Evolutionary conservation across 768 basidiomycete species (phyloP).

Genomic region (Multifurca ochricompacta): DNA sequence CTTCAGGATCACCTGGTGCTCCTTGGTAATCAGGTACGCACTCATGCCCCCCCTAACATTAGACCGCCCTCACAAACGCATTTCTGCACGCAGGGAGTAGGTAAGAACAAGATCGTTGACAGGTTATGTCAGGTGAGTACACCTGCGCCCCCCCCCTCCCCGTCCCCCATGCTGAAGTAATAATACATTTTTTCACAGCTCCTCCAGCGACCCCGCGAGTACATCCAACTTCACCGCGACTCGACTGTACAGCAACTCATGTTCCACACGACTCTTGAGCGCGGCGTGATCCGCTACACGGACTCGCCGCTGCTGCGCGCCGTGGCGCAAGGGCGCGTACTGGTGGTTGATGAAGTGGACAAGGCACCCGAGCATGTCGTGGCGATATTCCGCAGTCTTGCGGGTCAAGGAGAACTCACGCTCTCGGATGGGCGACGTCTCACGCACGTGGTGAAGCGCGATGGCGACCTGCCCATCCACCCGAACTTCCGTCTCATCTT

Average conservation of each 20-base stretch:
- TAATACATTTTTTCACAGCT: too few species aligned
- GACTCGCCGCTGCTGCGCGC: slow-evolving; percentile 63
- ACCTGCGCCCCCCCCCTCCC: too few species aligned
- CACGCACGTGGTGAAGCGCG: slow-evolving; percentile 36
- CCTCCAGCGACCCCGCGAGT: slow-evolving; percentile 54
- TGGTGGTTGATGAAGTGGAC: slow-evolving; percentile 66
- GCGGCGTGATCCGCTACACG: slow-evolving; percentile 49
- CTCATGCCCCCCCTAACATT: too few species aligned
- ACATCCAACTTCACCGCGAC: slow-evolving; percentile 63
- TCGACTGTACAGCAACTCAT: slow-evolving; percentile 65
- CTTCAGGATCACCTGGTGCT: slow-evolving; percentile 57
- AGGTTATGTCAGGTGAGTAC: slow-evolving; percentile 48
- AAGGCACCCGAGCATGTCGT: slow-evolving; percentile 70
- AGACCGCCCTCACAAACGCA: too few species aligned
- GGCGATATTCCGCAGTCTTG: slow-evolving; percentile 65
- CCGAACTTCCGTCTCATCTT: slow-evolving; percentile 56
- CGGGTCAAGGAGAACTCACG: slow-evolving; percentile 55
- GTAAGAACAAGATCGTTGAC: slow-evolving; percentile 66
- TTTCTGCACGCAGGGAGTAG: slow-evolving; percentile 51
- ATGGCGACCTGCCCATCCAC: slow-evolving; percentile 52
- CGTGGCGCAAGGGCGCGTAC: slow-evolving; percentile 51
- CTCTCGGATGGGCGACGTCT: slow-evolving; percentile 58
- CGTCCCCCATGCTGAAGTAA: too few species aligned
- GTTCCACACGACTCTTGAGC: slow-evolving; percentile 56
- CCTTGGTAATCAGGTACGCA: slow-evolving; percentile 58